Percentiles rank a stretch among this genome's conserved stretches.
phyloP scores from a whole-genome alignment of 1,139 yeast species.

The Taphrina flavorubra region DNA sequence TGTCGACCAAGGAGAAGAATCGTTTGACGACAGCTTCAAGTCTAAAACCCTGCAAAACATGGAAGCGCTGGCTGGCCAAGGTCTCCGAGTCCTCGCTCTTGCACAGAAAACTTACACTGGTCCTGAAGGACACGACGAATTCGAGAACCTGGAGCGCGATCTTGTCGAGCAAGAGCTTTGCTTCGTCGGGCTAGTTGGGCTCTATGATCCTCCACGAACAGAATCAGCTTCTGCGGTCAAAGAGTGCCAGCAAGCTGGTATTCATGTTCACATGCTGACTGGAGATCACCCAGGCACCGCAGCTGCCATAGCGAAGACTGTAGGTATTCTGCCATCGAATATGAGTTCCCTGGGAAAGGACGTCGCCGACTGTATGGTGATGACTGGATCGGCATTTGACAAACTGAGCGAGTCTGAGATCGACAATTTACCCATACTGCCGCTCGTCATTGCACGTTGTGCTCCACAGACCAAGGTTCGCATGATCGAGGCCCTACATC shows the following conservation, averaged over 20 bases:
- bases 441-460: slow-evolving; percentile 81
- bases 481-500: slow-evolving; percentile 80
- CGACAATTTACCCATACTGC: slow-evolving; percentile 71
- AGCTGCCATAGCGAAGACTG: slow-evolving; percentile 80
- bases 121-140: slow-evolving; percentile 29
- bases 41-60: slow-evolving; percentile 61
- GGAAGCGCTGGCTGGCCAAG: slow-evolving; percentile 68
- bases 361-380: slow-evolving; percentile 69
- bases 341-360: slow-evolving; percentile 56
- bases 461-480: slow-evolving; percentile 85
- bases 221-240: slow-evolving; percentile 74
- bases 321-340: slow-evolving; percentile 70
- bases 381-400: slow-evolving; percentile 79
- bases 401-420: slow-evolving; percentile 65
- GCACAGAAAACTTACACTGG: slow-evolving; percentile 52
- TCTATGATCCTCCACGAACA: slow-evolving; percentile 80
- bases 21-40: slow-evolving; percentile 57
- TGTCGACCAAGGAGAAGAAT: slow-evolving; percentile 44
- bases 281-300: slow-evolving; percentile 89
- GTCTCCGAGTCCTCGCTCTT: slow-evolving; percentile 76
- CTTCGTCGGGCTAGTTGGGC: slow-evolving; percentile 75
- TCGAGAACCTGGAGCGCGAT: slow-evolving; percentile 55
- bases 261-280: slow-evolving; percentile 82
- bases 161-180: slow-evolving; percentile 62
- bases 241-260: slow-evolving; percentile 75